Evolutionary conservation across 768 basidiomycete species (phyloP), one percentile per base, ranked within the genome.

Genomic region (Podaxis mareebaensis): DNA sequence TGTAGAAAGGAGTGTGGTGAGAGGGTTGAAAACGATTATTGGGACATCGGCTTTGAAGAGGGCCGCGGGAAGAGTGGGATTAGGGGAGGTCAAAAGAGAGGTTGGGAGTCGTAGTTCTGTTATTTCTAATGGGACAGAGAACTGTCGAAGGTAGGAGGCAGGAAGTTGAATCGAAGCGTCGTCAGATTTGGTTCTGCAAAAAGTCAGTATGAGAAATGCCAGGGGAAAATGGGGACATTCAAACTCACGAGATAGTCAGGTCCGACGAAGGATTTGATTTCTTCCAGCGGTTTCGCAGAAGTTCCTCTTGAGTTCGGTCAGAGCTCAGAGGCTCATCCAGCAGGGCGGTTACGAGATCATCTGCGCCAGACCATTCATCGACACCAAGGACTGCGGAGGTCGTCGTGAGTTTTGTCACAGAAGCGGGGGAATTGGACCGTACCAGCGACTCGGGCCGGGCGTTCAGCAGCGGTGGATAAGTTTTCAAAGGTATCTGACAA

Each of bases 321-420:
- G 85, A 83, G 2, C 79, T 77, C 66, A 93, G 82, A 13, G 91
- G 91, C 59, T 92, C 86, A 49, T 88, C 83, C 15, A 93, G 76
- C 39, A 93, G 78, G 6, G 90, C 89, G 4, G 86, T 85, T 20
- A 93, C 83, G 3, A 93, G 74, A 33, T 88, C 85, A 40, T 76
- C 75, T 6, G 85, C 78, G 40, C 78, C 79, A 20, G 88, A 80
- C 71, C 77, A 81, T 67, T 83, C 73, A 71, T 88, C 85, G 56
- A 82, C 67, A 12, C 85, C 83, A 68, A 80, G 84, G 12, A 92
- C 91, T 91, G 63, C 30, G 20, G 28, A 52, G 42, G 26, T 12
- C 49, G 30, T n/a, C 59, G 42, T 38, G 48, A 40, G 56, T 60
- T 24, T 39, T 30, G 51, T 42, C 53, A 6, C 46, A 65, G 59